These are phyloP conservation scores for Thelonectria rubi DNA, from an alignment of 2,329 filamentous ascomycete species.

Conservation along the genomic window DNA sequence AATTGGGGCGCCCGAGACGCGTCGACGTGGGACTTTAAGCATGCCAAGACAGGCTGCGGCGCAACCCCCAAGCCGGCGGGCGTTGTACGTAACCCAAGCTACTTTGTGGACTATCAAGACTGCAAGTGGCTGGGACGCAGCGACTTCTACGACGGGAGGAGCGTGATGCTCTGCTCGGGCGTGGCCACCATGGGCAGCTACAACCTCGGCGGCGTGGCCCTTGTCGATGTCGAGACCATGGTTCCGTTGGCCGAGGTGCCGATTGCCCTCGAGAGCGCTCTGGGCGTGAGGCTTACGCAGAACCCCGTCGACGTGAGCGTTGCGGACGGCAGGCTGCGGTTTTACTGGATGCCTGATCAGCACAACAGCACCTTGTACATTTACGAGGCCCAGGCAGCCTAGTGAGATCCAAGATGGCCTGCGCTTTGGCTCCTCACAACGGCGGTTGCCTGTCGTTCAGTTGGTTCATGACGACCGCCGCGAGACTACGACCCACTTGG, in stretches of 20 bases:
- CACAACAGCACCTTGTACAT: conserved; percentile 57
- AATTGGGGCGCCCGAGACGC: conserved; percentile 58
- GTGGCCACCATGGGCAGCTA: conserved; percentile 50
- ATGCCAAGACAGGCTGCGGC: conserved; percentile 28
- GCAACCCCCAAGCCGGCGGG: conserved; percentile 28
- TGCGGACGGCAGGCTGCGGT: conserved; percentile 53
- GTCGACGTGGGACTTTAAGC: conserved; percentile 47
- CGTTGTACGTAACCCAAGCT: conserved; percentile 49
- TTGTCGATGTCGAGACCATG: conserved; percentile 58
- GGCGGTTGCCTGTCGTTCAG: conserved; percentile 28
- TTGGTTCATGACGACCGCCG: conserved; percentile 16
- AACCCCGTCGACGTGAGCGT: conserved; percentile 59
- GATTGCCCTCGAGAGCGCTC: conserved; percentile 51
- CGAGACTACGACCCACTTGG: conserved; percentile 12
- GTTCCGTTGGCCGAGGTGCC: conserved; percentile 56
- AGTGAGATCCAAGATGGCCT: no score
- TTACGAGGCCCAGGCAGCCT: conserved; percentile 52
- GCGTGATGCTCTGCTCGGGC: conserved; percentile 59
- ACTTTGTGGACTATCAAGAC: conserved; percentile 61
- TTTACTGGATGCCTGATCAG: conserved; percentile 60
- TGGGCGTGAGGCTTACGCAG: conserved; percentile 54
- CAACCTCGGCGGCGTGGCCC: conserved; percentile 55
- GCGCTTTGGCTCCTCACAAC: no score
- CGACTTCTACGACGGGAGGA: conserved; percentile 45
- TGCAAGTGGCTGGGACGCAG: conserved; percentile 59